Evolutionary conservation across 495 filamentous ascomycete genomes (phyloP), one percentile per base, ranked within the genome.

Genomic region (Podospora pseudocomata): DNA sequence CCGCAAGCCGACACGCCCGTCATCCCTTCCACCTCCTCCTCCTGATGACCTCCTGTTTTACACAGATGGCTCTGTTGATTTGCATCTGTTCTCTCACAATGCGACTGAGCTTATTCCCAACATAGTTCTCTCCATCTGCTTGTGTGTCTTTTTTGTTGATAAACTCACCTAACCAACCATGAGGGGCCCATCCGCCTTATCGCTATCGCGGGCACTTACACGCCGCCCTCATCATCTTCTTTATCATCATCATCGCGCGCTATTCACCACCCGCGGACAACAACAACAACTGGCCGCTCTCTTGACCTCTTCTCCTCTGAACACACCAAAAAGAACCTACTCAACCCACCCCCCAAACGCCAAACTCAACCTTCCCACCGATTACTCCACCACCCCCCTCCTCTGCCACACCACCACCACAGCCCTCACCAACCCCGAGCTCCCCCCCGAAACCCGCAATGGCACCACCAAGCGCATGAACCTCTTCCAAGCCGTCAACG

Each of bases 401-500:
- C 85, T 99, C 26, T 85, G 92, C 68, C 95, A 97, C 75, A 89
- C 87, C 19, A 83, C 93, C 0, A 82, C 87, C 66, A 78, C 89
- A 2, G 88, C 91, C 23, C 84, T 97, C 60, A 72, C 82, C n/a
- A 88, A 86, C 73, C 80, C 87, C 39, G 89, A 91, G 70, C 84
- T 92, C 44, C 76, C 89, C 5, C 71, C 83, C 20, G 83, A 89
- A 20, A 86, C 89, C 34, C 90, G 88, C 30, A 86, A 85, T 73
- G 85, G 85, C 55, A 86, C 90, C 1, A 92, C 90, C 19, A 93
- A 91, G 72, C 88, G 91, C 55, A 88, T 96, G 84, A 98, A 97
- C 78, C 85, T 96, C 64, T 97, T 93, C 83, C 90, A 95, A 75
- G 90, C 95, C 26, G 88, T 99, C 81, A 97, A 97, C 78, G 88